Evolutionary conservation across 495 filamentous ascomycete species (phyloP).

Genomic region (Penicillium samsonianum): DNA sequence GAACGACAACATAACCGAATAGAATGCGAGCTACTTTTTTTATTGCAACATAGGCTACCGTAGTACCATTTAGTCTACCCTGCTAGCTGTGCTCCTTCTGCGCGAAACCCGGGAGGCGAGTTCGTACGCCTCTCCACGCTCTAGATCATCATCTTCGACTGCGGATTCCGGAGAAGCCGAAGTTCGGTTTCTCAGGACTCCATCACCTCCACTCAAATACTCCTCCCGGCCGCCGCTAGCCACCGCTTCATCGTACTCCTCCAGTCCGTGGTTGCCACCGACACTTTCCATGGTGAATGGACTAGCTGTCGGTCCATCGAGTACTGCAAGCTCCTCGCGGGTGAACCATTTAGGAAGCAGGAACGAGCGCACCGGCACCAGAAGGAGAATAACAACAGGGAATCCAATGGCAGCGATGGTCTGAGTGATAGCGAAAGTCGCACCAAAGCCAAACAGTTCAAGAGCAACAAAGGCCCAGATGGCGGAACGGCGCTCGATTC

Average conservation of each 20-base stretch:
- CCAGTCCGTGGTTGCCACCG: constrained; percentile 65
- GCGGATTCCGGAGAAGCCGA: constrained; percentile 29
- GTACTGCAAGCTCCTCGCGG: constrained; percentile 62
- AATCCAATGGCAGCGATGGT: constrained; percentile 95
- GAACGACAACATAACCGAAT: not conserved
- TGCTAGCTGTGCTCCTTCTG: constrained; percentile 35
- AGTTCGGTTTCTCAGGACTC: constrained; percentile 20
- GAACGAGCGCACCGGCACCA: constrained; percentile 76
- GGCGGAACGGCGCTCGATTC: constrained; percentile 57
- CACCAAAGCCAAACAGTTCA: constrained; percentile 79
- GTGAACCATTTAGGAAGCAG: constrained; percentile 73
- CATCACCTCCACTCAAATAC: constrained; percentile 12
- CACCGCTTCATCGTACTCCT: constrained; percentile 21
- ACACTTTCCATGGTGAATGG: constrained; percentile 84
- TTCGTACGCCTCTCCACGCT: constrained; percentile 43
- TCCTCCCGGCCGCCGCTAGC: constrained; percentile 14
- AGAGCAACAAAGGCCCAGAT: constrained; percentile 76
- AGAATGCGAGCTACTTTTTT: not conserved
- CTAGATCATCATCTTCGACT: constrained; percentile 40
- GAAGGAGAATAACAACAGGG: constrained; percentile 77
- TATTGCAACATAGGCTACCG: not conserved
- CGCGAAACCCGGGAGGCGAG: constrained; percentile 29
- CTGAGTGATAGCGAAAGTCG: constrained; percentile 93
- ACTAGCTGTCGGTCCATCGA: constrained; percentile 83
- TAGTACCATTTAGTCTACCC: constrained; percentile 13